A percentile compares a stretch with the other conserved stretches of the same genome.
Evolutionary conservation across 306 rosid species (phyloP).

Genomic region (Quillaja saponaria): DNA sequence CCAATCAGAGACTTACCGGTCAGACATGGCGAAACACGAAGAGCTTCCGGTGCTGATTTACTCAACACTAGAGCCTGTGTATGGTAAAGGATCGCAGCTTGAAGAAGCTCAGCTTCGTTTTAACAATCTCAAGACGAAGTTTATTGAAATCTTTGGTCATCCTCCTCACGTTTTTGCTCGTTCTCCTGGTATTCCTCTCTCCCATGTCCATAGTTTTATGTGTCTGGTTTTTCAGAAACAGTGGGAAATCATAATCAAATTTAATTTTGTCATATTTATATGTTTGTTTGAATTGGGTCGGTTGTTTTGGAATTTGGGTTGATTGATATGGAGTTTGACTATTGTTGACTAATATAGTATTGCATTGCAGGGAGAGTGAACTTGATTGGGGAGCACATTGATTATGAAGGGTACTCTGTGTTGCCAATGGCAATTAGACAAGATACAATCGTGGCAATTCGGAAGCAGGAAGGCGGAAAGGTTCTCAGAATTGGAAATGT

Average conservation of each 20-base stretch:
- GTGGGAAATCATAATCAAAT: neutral
- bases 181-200: conserved; percentile 67
- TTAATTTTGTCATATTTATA: too few relatives aligned
- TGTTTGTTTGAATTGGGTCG: neutral
- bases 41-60: conserved; percentile 80
- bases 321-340: neutral
- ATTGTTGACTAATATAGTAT: neutral
- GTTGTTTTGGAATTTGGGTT: neutral
- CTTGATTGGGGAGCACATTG: conserved; percentile 97
- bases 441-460: conserved; percentile 80
- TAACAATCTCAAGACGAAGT: conserved; percentile 58
- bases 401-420: conserved; percentile 94
- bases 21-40: conserved; percentile 68
- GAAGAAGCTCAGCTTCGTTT: conserved; percentile 88
- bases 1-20: neutral
- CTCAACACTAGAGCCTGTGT: conserved; percentile 59
- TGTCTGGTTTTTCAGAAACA: neutral
- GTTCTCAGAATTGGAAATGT: conserved; percentile 75
- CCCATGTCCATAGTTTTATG: neutral
- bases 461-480: conserved; percentile 48
- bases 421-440: conserved; percentile 98
- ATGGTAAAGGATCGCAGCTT: conserved; percentile 67
- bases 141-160: conserved; percentile 52
- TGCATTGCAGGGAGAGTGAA: conserved; percentile 84
- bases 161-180: conserved; percentile 80